Evolutionary conservation across 192 early-diverging fungal genomes (phyloP).

Genomic region (Umbelopsis ramanniana): DNA sequence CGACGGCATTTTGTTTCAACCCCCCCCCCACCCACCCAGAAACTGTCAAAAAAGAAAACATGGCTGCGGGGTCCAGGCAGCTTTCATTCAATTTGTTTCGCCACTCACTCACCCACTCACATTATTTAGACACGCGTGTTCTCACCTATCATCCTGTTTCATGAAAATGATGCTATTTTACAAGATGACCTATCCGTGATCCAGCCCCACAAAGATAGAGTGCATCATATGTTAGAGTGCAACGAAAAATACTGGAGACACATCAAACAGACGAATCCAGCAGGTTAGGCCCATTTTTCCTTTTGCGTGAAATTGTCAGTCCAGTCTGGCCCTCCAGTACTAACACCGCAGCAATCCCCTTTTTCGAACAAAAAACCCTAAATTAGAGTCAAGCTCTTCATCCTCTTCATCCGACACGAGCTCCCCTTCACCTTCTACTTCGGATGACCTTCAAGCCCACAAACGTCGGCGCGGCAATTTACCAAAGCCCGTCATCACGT

Average conservation of each 20-base stretch:
- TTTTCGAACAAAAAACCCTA: conserved; percentile 9
- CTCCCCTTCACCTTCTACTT: background rate
- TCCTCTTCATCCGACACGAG: background rate
- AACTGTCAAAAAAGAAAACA: conserved; percentile 10
- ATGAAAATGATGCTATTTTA: conserved; percentile 15
- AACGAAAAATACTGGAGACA: conserved; percentile 29
- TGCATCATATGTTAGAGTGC: conserved; percentile 25
- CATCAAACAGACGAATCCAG: conserved; percentile 23
- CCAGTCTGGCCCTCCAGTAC: background rate
- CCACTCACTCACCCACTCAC: background rate
- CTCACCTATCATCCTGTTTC: conserved; percentile 40
- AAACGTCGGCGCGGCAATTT: conserved; percentile 57
- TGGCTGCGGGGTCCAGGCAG: background rate
- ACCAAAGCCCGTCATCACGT: conserved; percentile 59
- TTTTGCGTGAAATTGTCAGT: background rate
- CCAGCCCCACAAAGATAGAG: conserved; percentile 30
- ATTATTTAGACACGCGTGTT: conserved; percentile 33
- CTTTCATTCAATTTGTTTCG: background rate
- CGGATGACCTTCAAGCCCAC: conserved; percentile 13
- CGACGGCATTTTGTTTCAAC: background rate
- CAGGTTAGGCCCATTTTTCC: conserved; percentile 12
- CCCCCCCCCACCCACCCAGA: no score
- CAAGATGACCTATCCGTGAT: conserved; percentile 9
- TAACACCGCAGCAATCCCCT: background rate
- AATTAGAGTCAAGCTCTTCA: conserved; percentile 18